Conservation (phyloP, 805 yeast genomes). For the Metschnikowia reukaufii region DNA sequence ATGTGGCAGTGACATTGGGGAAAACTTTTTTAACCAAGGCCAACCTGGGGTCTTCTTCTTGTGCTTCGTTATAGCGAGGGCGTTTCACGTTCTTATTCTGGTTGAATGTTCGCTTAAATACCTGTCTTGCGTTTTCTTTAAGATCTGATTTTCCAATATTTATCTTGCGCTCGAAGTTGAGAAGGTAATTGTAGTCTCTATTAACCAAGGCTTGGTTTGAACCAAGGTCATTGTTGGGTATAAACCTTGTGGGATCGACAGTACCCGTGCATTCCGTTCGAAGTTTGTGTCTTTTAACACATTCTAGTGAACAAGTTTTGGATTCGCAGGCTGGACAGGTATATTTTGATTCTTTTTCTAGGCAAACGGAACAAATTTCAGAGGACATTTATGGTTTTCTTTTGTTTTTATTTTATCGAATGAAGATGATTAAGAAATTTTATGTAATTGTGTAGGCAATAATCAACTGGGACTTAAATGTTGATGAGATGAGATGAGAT, state of each 20-base stretch:
- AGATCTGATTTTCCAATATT: slow-evolving; percentile 57
- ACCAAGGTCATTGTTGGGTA: slow-evolving; percentile 47
- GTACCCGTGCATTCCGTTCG: slow-evolving; percentile 64
- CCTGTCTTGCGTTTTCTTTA: slow-evolving; percentile 41
- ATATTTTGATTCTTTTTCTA: slow-evolving; percentile 51
- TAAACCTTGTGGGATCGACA: slow-evolving; percentile 59
- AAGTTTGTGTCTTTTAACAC: slow-evolving; percentile 70
- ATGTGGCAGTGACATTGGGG: slow-evolving; percentile 28
- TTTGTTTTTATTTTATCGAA: no score
- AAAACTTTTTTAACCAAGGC: slow-evolving; percentile 24
- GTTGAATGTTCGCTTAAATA: slow-evolving; percentile 31
- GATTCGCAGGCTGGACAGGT: slow-evolving; percentile 76
- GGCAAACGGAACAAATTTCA: slow-evolving; percentile 36
- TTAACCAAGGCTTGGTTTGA: slow-evolving; percentile 53
- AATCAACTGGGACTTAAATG: no score
- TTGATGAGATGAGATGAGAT: slow-evolving; percentile 1
- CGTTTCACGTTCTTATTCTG: slow-evolving; percentile 15
- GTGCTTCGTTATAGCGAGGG: slow-evolving; percentile 8
- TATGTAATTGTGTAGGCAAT: no score
- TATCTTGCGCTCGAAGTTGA: slow-evolving; percentile 57
- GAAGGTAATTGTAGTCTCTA: slow-evolving; percentile 79
- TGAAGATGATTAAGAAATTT: no score
- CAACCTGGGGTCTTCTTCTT: slow-evolving; percentile 25
- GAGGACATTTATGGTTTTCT: slow-evolving; percentile 11
- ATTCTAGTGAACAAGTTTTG: slow-evolving; percentile 66